Conservation (phyloP, 306 rosid genomes). For the Medicago ruthenica region DNA sequence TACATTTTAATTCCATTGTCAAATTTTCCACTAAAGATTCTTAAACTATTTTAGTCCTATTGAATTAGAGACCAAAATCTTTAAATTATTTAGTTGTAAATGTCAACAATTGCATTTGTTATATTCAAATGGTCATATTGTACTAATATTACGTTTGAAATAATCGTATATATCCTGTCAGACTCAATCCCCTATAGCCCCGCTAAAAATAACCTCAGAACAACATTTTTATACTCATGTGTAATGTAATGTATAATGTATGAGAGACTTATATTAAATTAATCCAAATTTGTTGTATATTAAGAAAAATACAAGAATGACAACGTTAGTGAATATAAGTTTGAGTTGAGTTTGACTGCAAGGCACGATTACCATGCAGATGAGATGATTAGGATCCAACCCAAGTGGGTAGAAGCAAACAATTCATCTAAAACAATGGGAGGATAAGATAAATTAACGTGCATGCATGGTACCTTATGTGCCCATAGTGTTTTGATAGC, state of each 20-base stretch:
- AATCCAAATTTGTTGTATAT: background rate
- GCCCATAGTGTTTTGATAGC: conserved; percentile 23
- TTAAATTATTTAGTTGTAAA: background rate
- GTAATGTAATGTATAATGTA: too few relatives aligned
- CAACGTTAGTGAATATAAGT: background rate
- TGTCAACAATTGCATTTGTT: background rate
- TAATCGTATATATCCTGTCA: background rate
- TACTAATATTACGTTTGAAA: background rate
- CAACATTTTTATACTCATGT: too few relatives aligned
- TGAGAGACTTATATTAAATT: background rate
- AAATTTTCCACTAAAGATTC: background rate
- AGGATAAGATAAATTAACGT: conserved; percentile 36
- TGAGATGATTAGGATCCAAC: conserved; percentile 46
- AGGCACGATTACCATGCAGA: conserved; percentile 6
- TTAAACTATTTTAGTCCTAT: background rate
- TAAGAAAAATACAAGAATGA: conserved; percentile 26
- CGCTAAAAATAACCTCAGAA: too few relatives aligned
- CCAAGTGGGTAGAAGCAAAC: conserved; percentile 35
- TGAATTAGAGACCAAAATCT: background rate
- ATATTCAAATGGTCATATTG: background rate
- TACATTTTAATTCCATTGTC: background rate
- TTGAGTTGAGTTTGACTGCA: conserved; percentile 15
- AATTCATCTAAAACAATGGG: conserved; percentile 16
- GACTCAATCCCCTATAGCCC: too few relatives aligned
- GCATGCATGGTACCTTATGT: conserved; percentile 27